phyloP scores from a whole-genome alignment of 2,329 filamentous ascomycete genomes.

The Botrytis cinerea region DNA sequence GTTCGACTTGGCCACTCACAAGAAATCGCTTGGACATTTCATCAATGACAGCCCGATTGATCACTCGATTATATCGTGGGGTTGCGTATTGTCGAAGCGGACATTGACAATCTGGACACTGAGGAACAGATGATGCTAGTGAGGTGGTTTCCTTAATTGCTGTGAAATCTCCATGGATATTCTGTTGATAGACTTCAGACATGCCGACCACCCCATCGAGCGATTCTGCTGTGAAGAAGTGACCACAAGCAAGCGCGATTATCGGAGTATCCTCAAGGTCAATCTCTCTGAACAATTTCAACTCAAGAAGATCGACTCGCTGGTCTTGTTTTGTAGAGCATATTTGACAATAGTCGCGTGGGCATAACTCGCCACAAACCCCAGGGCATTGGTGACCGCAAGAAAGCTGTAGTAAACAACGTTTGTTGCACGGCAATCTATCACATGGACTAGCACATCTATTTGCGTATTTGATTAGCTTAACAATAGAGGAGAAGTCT shows the following conservation, averaged over 20 bases:
- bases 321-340: slow-evolving; percentile 50
- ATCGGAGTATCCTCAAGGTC: slow-evolving; percentile 61
- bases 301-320: slow-evolving; percentile 58
- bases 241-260: slow-evolving; percentile 63
- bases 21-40: slow-evolving; percentile 45
- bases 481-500: neutral
- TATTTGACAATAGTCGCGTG: slow-evolving; percentile 55
- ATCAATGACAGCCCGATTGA: slow-evolving; percentile 45
- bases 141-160: slow-evolving; percentile 37
- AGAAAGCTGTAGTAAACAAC: slow-evolving; percentile 54
- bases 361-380: slow-evolving; percentile 65
- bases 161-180: slow-evolving; percentile 37
- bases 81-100: slow-evolving; percentile 42
- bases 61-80: slow-evolving; percentile 44
- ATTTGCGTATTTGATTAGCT: neutral
- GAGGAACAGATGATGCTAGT: slow-evolving; percentile 37
- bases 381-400: slow-evolving; percentile 68
- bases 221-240: slow-evolving; percentile 59
- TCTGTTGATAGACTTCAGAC: slow-evolving; percentile 40
- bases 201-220: slow-evolving; percentile 63
- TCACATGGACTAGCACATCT: slow-evolving; percentile 67
- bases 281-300: slow-evolving; percentile 56
- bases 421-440: slow-evolving; percentile 62
- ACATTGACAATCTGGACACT: slow-evolving; percentile 42
- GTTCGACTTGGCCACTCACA: slow-evolving; percentile 35